Conservation (phyloP, 345 rosid species). For the Hevea brasiliensis region DNA sequence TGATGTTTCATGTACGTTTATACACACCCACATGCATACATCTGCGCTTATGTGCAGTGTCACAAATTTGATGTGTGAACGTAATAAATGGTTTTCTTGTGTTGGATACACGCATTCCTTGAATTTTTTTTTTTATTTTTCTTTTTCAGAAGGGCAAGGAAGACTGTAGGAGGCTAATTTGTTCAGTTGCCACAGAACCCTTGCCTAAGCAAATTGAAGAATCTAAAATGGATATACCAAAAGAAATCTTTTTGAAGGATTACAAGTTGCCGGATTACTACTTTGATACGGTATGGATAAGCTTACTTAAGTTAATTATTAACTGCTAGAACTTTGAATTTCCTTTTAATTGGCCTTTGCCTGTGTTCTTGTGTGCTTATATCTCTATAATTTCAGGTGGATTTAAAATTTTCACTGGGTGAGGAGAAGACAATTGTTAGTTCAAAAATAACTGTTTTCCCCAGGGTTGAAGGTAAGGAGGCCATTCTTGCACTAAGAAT, state of each 20-base stretch:
- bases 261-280: slow-evolving; percentile 89
- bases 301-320: neutral
- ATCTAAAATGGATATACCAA: slow-evolving; percentile 75
- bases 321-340: neutral
- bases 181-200: slow-evolving; percentile 77
- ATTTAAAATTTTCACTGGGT: slow-evolving; percentile 73
- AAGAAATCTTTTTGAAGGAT: slow-evolving; percentile 92
- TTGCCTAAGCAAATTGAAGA: slow-evolving; percentile 59
- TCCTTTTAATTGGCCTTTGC: slow-evolving; percentile 19
- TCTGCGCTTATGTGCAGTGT: too few species aligned
- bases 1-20: neutral
- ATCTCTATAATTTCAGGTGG: slow-evolving; percentile 56
- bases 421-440: slow-evolving; percentile 93
- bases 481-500: slow-evolving; percentile 1
- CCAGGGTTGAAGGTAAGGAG: slow-evolving; percentile 75
- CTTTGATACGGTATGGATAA: slow-evolving; percentile 64
- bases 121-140: too few species aligned
- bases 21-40: too few species aligned
- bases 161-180: slow-evolving; percentile 51
- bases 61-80: too few species aligned
- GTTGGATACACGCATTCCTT: too few species aligned
- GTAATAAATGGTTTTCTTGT: too few species aligned
- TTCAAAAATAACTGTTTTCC: slow-evolving; percentile 69
- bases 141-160: slow-evolving; percentile 57
- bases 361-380: slow-evolving; percentile 16